Conservation (phyloP, 345 rosid species). For the Iberis pinnata region DNA sequence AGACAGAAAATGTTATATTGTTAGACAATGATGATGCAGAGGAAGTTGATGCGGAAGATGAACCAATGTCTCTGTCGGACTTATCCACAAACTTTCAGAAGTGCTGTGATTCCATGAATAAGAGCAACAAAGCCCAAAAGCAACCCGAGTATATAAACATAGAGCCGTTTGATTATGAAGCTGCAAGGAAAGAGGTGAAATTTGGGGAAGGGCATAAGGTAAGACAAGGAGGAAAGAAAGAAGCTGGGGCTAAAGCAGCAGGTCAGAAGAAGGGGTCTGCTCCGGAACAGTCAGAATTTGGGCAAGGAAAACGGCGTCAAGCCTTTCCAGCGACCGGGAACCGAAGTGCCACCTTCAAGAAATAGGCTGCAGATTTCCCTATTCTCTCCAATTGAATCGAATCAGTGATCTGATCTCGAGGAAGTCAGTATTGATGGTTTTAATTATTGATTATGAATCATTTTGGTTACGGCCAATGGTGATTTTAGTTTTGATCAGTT, state of each 20-base stretch:
- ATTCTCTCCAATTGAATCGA: background rate
- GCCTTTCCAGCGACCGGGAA: constrained; percentile 35
- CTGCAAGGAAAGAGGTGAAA: constrained; percentile 33
- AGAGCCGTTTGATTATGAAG: constrained; percentile 48
- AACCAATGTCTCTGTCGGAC: constrained; percentile 33
- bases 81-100: constrained; percentile 33
- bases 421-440: constrained; percentile 3
- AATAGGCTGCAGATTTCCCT: constrained; percentile 8
- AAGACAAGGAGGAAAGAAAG: constrained; percentile 24
- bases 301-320: constrained; percentile 36
- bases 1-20: constrained; percentile 19
- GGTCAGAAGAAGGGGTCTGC: constrained; percentile 25
- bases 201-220: constrained; percentile 25
- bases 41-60: constrained; percentile 40
- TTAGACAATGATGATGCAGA: constrained; percentile 15
- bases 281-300: constrained; percentile 27
- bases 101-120: constrained; percentile 26
- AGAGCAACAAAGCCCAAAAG: constrained; percentile 32
- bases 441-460: background rate
- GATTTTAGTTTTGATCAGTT: background rate
- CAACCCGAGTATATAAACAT: constrained; percentile 33
- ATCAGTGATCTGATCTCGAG: background rate
- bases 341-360: constrained; percentile 30
- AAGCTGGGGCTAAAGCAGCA: constrained; percentile 10
- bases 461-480: background rate